Conservation (phyloP, 2,329 filamentous ascomycete genomes). For the Tympanopsis confertula region DNA sequence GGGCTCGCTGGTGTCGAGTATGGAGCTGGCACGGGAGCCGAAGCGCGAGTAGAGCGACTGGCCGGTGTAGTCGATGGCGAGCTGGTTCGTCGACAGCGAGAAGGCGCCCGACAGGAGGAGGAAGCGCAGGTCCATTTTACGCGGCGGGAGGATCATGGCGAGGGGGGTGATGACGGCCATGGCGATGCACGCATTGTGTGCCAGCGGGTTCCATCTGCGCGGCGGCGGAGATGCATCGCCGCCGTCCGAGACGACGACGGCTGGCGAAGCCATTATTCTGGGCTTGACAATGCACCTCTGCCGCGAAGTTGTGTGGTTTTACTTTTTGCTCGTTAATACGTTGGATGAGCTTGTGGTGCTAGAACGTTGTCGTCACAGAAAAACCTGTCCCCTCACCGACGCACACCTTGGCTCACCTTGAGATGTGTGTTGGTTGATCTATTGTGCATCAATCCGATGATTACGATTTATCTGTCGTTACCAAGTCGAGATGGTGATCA, state of each 20-base stretch:
- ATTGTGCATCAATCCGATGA: too few relatives aligned
- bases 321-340: too few relatives aligned
- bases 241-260: constrained; percentile 5
- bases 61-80: constrained; percentile 44
- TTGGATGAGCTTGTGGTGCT: too few relatives aligned
- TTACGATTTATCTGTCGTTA: too few relatives aligned
- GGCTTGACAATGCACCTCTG: too few relatives aligned
- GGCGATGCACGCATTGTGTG: constrained; percentile 35
- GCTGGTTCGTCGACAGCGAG: constrained; percentile 40
- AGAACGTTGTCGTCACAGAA: too few relatives aligned
- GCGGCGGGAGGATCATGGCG: constrained; percentile 37
- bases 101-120: constrained; percentile 34
- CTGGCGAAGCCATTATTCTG: constrained; percentile 4
- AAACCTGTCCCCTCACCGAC: too few relatives aligned
- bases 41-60: constrained; percentile 37
- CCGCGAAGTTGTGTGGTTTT: too few relatives aligned
- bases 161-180: constrained; percentile 33
- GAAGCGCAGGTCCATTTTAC: constrained; percentile 36
- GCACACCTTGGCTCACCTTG: too few relatives aligned
- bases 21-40: constrained; percentile 24
- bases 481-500: too few relatives aligned
- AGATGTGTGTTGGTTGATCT: too few relatives aligned
- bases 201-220: constrained; percentile 15
- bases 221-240: constrained; percentile 3
- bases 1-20: constrained; percentile 41